phyloP scores from a whole-genome alignment of 1,139 yeast genomes.

The Hemisphaericaspora xylofermentans region DNA sequence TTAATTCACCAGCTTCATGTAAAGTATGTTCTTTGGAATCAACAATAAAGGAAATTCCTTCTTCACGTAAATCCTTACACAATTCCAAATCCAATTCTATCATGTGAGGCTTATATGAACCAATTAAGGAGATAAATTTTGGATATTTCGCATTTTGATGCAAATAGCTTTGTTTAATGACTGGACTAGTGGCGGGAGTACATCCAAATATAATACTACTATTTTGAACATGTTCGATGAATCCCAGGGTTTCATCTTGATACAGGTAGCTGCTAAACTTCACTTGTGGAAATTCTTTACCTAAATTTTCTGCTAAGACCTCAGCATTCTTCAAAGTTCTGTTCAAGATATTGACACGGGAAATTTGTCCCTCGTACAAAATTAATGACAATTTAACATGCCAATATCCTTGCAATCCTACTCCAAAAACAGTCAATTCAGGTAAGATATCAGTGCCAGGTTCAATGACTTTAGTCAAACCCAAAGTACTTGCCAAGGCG shows the following conservation, averaged over 20 bases:
- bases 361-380: conserved; percentile 36
- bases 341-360: conserved; percentile 46
- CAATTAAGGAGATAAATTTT: conserved; percentile 58
- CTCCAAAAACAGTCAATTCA: conserved; percentile 52
- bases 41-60: conserved; percentile 44
- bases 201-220: conserved; percentile 56
- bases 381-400: conserved; percentile 49
- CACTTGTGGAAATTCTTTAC: conserved; percentile 22
- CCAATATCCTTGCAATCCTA: conserved; percentile 72
- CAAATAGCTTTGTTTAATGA: conserved; percentile 37
- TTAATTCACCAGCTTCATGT: conserved; percentile 65
- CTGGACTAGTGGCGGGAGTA: conserved; percentile 54
- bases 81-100: conserved; percentile 55
- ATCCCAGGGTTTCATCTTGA: conserved; percentile 15
- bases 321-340: conserved; percentile 45
- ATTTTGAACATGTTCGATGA: conserved; percentile 22
- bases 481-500: conserved; percentile 57
- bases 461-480: conserved; percentile 38
- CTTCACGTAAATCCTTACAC: conserved; percentile 22
- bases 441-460: conserved; percentile 19
- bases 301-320: conserved; percentile 25
- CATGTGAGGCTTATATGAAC: conserved; percentile 71
- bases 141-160: conserved; percentile 25
- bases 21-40: conserved; percentile 59
- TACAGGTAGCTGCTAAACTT: conserved; percentile 23